Conservation (phyloP, 2,329 filamentous ascomycete species). For the Aspergillus nomiae region DNA sequence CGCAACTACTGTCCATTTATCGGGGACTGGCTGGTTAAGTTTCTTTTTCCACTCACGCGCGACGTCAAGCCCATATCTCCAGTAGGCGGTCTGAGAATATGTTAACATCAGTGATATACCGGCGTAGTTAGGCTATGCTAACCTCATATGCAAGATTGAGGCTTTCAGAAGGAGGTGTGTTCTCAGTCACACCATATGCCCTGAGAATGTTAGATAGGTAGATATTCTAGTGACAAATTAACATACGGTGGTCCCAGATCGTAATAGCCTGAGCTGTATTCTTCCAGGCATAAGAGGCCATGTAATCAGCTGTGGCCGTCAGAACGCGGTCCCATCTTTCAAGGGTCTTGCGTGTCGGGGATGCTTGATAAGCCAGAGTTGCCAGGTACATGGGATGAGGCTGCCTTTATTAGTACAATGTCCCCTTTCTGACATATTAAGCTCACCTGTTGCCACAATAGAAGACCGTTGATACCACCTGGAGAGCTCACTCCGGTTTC, state of each 20-base stretch:
- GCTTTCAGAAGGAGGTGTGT: conserved; percentile 13
- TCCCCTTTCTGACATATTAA: neutral
- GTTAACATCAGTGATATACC: neutral
- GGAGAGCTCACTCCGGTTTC: conserved; percentile 17
- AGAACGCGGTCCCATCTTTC: conserved; percentile 14
- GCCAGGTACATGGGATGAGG: conserved; percentile 21
- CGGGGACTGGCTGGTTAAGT: conserved; percentile 6
- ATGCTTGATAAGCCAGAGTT: conserved; percentile 12
- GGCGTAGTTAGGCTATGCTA: neutral
- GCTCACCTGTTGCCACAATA: conserved; percentile 19
- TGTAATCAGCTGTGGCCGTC: conserved; percentile 15
- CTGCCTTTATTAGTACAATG: neutral
- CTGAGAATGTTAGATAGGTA: neutral
- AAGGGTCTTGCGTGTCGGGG: conserved; percentile 10
- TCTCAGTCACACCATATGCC: conserved; percentile 19
- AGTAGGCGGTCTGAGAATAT: conserved; percentile 13
- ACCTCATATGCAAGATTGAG: conserved; percentile 20
- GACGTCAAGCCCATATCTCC: conserved; percentile 15
- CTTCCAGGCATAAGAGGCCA: conserved; percentile 19
- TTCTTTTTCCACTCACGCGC: conserved; percentile 13
- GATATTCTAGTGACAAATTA: neutral
- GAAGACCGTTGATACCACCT: conserved; percentile 16
- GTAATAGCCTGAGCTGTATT: conserved; percentile 15
- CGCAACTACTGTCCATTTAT: conserved; percentile 8
- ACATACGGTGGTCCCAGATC: conserved; percentile 20